phyloP scores from a whole-genome alignment of 768 basidiomycete species.

The Fomitopsis serialis region DNA sequence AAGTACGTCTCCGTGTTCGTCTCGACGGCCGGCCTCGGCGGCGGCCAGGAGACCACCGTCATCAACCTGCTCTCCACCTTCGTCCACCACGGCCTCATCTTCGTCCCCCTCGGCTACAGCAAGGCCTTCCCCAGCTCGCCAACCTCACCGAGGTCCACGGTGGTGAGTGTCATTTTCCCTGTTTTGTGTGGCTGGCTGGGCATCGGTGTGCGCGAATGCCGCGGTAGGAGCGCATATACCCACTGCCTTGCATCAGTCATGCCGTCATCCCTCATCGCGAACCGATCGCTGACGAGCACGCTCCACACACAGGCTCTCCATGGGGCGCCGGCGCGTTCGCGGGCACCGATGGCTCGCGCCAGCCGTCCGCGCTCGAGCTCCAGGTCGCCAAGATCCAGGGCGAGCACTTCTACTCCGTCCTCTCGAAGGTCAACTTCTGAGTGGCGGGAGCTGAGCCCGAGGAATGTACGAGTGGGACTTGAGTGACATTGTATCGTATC shows the following conservation, averaged over 20 bases:
- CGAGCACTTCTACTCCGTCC: conserved; percentile 40
- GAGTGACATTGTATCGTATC: no score
- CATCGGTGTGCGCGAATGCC: conserved; percentile 48
- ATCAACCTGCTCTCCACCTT: conserved; percentile 38
- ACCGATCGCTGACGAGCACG: neutral
- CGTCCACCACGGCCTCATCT: conserved; percentile 50
- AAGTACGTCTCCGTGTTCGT: conserved; percentile 79
- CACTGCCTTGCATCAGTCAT: conserved; percentile 41
- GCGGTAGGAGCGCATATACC: conserved; percentile 74
- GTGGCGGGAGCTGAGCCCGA: neutral
- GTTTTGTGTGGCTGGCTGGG: neutral
- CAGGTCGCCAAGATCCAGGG: conserved; percentile 45
- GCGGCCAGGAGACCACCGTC: conserved; percentile 56
- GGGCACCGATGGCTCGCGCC: conserved; percentile 45
- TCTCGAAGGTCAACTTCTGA: conserved; percentile 34
- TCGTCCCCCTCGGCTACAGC: conserved; percentile 49
- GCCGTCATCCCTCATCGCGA: conserved; percentile 39
- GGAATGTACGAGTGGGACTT: neutral
- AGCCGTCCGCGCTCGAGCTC: conserved; percentile 35
- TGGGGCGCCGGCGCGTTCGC: conserved; percentile 79
- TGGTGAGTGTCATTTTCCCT: conserved; percentile 26
- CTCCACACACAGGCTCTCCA: conserved; percentile 52
- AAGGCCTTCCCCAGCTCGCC: conserved; percentile 32
- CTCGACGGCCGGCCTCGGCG: conserved; percentile 64
- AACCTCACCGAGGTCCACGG: conserved; percentile 41